phyloP scores from a whole-genome alignment of 768 basidiomycete genomes.

The Russula earlei region DNA sequence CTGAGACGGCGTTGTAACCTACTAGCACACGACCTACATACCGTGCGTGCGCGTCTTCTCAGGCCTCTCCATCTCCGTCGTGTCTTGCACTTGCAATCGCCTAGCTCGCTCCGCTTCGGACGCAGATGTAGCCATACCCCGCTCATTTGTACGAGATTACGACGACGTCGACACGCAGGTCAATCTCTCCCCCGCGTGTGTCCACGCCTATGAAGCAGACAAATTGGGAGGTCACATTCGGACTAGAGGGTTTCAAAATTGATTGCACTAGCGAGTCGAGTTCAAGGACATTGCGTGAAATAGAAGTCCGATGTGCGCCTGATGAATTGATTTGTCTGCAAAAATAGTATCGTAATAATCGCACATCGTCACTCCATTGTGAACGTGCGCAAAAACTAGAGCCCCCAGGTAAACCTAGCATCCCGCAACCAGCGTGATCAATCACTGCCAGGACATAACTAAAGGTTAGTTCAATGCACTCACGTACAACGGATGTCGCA shows the following conservation, averaged over 20 bases:
- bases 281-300: background rate
- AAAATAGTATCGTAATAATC: no score
- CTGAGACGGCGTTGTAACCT: no score
- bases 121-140: background rate
- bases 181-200: background rate
- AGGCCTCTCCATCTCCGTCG: background rate
- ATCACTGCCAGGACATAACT: no score
- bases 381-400: no score
- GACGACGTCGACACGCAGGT: background rate
- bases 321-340: no score
- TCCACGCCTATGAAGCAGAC: background rate
- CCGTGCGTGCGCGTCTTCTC: no score
- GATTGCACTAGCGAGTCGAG: background rate
- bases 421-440: background rate
- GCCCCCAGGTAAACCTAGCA: no score
- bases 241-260: constrained; percentile 5
- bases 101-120: background rate
- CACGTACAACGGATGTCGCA: background rate
- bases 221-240: constrained; percentile 8
- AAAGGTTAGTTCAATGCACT: background rate
- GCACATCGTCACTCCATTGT: no score
- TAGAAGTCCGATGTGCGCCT: no score
- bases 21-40: no score
- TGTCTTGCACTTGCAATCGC: no score
- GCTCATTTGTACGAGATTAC: background rate